Percentiles rank a stretch among this genome's conserved stretches.
These are phyloP conservation scores for Thielaviopsis populi DNA, from an alignment of 2,329 filamentous ascomycete species.

Conservation along the genomic window DNA sequence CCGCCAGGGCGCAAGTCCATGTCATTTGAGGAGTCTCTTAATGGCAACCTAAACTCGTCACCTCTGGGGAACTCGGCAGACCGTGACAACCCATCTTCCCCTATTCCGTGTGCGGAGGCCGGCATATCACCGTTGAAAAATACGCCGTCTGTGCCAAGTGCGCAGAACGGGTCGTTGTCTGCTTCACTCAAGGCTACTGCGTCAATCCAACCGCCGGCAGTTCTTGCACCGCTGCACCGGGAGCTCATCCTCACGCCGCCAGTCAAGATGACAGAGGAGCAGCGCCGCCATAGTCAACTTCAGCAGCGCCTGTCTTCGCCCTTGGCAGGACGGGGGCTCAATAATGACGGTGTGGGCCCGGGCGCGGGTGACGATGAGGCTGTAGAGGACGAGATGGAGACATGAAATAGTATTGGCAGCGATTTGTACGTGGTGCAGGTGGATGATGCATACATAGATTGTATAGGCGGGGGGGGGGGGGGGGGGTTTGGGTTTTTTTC, in stretches of 20 bases:
- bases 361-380: constrained; percentile 11
- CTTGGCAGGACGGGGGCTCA: neutral
- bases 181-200: constrained; percentile 21
- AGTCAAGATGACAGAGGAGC: constrained; percentile 34
- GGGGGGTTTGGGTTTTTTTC: neutral
- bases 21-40: constrained; percentile 16
- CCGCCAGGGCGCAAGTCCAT: constrained; percentile 13
- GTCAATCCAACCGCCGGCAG: constrained; percentile 42
- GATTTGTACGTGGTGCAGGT: neutral
- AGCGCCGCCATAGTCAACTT: constrained; percentile 15
- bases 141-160: constrained; percentile 29
- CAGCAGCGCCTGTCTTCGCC: constrained; percentile 12
- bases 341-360: neutral
- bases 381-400: neutral
- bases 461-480: neutral
- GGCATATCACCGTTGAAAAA: constrained; percentile 39
- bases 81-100: constrained; percentile 14
- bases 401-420: neutral
- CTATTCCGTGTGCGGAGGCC: constrained; percentile 27
- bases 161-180: constrained; percentile 19
- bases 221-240: constrained; percentile 42
- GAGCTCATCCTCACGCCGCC: constrained; percentile 46
- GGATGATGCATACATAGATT: neutral
- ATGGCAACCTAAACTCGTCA: constrained; percentile 11
- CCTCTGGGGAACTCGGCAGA: constrained; percentile 7